Evolutionary conservation across 164 flowering plant genomes (phyloP).

Genomic region (Stephania cephalantha): DNA sequence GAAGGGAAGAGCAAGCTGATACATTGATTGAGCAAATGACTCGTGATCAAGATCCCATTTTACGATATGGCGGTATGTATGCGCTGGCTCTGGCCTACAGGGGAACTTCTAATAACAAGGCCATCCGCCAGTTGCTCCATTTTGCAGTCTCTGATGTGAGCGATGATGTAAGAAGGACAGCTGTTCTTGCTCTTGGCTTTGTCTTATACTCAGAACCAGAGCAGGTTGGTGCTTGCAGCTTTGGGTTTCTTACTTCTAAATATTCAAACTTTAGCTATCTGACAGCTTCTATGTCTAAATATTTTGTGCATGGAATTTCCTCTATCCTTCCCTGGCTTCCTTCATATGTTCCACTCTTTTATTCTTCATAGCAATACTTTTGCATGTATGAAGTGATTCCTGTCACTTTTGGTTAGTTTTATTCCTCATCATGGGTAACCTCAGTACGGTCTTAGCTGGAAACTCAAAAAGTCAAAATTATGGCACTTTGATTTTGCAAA

Average conservation of each 20-base stretch:
- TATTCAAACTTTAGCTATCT: background rate
- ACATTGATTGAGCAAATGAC: conserved; percentile 90
- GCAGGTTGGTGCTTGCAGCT: conserved; percentile 13
- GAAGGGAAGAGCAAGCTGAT: conserved; percentile 93
- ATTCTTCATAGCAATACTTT: too few species aligned
- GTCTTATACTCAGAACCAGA: conserved; percentile 23
- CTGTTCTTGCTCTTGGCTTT: conserved; percentile 23
- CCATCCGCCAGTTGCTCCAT: conserved; percentile 86
- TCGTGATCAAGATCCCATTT: conserved; percentile 83
- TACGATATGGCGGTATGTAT: conserved; percentile 95
- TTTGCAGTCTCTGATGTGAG: conserved; percentile 95
- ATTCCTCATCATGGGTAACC: too few species aligned
- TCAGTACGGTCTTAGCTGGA: too few species aligned
- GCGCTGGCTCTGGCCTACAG: conserved; percentile 85
- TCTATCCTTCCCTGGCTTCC: background rate
- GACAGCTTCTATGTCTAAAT: background rate
- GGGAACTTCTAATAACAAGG: conserved; percentile 89
- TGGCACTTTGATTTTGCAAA: too few species aligned
- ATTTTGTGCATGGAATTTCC: background rate
- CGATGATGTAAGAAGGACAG: conserved; percentile 23
- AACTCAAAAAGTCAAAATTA: too few species aligned
- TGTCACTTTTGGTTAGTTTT: too few species aligned
- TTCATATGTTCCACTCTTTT: too few species aligned
- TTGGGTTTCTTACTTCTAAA: background rate
- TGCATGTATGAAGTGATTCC: too few species aligned